Evolutionary conservation across 1,284 basidiomycete species (phyloP).

Genomic region (Flammula alnicola): DNA sequence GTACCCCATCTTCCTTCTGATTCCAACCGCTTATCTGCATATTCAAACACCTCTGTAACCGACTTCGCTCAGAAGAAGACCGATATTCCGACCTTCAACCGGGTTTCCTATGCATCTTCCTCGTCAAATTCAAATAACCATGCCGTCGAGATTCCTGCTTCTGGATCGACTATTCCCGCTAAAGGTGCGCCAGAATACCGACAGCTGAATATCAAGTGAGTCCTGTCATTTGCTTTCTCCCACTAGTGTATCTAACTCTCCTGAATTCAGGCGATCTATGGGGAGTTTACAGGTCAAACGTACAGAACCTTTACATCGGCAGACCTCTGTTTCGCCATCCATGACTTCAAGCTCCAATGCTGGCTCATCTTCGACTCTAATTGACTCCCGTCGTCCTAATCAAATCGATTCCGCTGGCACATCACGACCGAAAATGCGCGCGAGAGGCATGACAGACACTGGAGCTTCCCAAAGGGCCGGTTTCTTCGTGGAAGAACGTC

Average conservation of each 20-base stretch:
- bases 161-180: constrained; percentile 6
- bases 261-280: constrained; percentile 23
- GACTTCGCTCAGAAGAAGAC: constrained; percentile 45
- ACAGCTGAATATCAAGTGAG: constrained; percentile 32
- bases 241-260: constrained; percentile 2
- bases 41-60: constrained; percentile 53
- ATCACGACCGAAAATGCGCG: constrained; percentile 43
- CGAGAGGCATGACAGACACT: constrained; percentile 58
- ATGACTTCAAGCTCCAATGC: constrained; percentile 12
- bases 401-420: constrained; percentile 7
- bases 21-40: constrained; percentile 50
- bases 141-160: constrained; percentile 29
- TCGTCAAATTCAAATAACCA: constrained; percentile 53
- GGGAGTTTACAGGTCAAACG: constrained; percentile 23
- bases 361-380: constrained; percentile 18
- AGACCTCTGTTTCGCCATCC: constrained; percentile 19
- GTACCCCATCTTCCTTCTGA: constrained; percentile 47
- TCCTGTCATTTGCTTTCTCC: constrained; percentile 6
- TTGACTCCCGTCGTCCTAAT: constrained; percentile 2
- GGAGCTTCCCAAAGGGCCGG: constrained; percentile 30
- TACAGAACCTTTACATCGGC: constrained; percentile 18
- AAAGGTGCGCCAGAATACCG: constrained; percentile 21
- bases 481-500: constrained; percentile 29
- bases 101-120: constrained; percentile 60
- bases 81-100: constrained; percentile 39